These are phyloP conservation scores for Ustilago nuda DNA, from an alignment of 1,284 basidiomycete genomes.

Conservation along the genomic window DNA sequence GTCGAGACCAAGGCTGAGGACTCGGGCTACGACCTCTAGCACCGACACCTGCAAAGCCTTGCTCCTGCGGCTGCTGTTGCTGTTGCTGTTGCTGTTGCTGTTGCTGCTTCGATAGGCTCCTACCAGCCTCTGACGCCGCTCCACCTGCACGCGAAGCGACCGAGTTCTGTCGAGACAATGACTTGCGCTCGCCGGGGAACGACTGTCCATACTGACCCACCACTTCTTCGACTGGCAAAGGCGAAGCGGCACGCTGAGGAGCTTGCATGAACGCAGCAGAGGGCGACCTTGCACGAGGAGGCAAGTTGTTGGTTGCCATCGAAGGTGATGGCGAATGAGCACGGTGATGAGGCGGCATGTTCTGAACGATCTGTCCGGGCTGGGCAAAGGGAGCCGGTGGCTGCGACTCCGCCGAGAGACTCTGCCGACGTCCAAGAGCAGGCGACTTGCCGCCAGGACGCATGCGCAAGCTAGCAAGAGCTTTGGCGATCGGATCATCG, in stretches of 20 bases:
- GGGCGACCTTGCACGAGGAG: conserved; percentile 78
- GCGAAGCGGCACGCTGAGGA: conserved; percentile 72
- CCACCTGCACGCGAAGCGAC: conserved; percentile 45
- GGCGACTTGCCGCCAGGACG: conserved; percentile 58
- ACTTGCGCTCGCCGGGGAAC: conserved; percentile 82
- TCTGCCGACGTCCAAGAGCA: conserved; percentile 46
- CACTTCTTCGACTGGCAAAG: conserved; percentile 79
- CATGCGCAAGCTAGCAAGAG: conserved; percentile 74
- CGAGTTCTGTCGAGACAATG: conserved; percentile 63
- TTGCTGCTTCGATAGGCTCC: conserved; percentile 38
- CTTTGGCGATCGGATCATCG: conserved; percentile 80
- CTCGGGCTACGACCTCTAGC: conserved; percentile 63
- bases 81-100: conserved; percentile 22
- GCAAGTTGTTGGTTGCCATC: conserved; percentile 38
- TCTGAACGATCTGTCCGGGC: conserved; percentile 43
- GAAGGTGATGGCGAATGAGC: conserved; percentile 50
- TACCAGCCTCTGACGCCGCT: conserved; percentile 20
- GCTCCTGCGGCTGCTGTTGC: conserved; percentile 34
- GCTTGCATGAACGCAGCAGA: conserved; percentile 80
- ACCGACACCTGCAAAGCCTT: conserved; percentile 64
- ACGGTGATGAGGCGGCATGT: conserved; percentile 46
- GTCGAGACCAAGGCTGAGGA: conserved; percentile 56
- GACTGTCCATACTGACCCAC: conserved; percentile 83
- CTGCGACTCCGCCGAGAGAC: conserved; percentile 32
- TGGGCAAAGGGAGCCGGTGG: conserved; percentile 36